Evolutionary conservation across 306 rosid genomes (phyloP), one percentile per base, ranked within the genome.

Genomic region (Acacia confusa): DNA sequence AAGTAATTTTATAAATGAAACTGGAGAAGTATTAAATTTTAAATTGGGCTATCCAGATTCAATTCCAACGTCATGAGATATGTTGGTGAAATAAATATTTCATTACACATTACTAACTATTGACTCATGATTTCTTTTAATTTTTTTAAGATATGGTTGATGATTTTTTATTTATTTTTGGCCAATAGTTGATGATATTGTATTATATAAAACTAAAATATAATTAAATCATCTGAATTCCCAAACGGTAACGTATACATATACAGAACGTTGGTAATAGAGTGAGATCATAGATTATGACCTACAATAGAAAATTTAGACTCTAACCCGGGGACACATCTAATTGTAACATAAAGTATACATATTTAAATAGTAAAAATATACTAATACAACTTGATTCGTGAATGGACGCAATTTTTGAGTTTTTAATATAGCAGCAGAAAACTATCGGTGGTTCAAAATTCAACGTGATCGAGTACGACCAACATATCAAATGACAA

Each of bases 401-500:
- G 4, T 61, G 36, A 61, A 27, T 27, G 13, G 20, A 27, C 67
- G 36, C 36, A 12, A 61, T 5, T 60, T 60, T 25, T 61, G 3
- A 4, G 4, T 9, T 34, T 38, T 16, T 6, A 34, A n/a, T 17
- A 66, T 8, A 0, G 45, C 2, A 66, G 22, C 44, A 45, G 19
- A 66, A 38, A 38, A 68, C 30, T 68, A 79, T 13, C 44, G 71
- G 40, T 15, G 13, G 68, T n/a, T 9, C 68, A 84, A 72, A 19
- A 50, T 80, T 76, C 64, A 72, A 70, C 32, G 30, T 9, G 57
- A 50, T 16, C 57, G 64, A 32, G 70, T 32, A 66, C 28, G 53
- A 66, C 27, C 44, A 17, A 79, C 84, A 58, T 9, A 22, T 58
- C 63, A 79, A 69, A 70, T 79, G 32, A 66, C 32, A 24, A 71